Evolutionary conservation across 2,329 filamentous ascomycete genomes (phyloP), one percentile per base, ranked within the genome.

Genomic region (Colletotrichum abscissum): DNA sequence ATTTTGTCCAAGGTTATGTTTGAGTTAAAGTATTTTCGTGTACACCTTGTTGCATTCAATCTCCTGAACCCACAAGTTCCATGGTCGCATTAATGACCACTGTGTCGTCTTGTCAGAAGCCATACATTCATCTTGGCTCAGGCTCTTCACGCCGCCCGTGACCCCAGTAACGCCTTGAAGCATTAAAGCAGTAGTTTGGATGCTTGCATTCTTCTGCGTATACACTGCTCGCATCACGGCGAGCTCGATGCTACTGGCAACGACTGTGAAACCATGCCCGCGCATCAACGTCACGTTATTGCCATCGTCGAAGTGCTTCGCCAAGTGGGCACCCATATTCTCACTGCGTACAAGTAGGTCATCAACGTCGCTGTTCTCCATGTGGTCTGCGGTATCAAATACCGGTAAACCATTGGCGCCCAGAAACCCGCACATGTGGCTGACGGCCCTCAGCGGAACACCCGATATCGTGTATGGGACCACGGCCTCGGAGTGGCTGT

Each of bases 391-490:
- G 26, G 80, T 80, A 56, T 85, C 81, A 62, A 75, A 84, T 14
- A 80, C 76, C 16, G 79, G 81, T 3, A 76, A 78, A 46, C 78
- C 79, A 52, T 77, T 72, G 19, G 77, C 65, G 1, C 83, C 82
- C 2, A 87, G 75, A 64, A 87, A 87, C 0, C 83, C 84, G 5
- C 81, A 83, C 79, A 86, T 84, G 73, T 87, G 85, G 72, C 80
- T 82, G 55, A 78, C 79, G 3, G 87, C 82, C 7, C 79, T 79
- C 72, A 89, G 77, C 1, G 81, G 80, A 9, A 84, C 81, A 22
- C 79, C 79, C n/a, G 76, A 80, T 72, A 86, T 81, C 16, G 80
- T 81, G 76, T 82, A 87, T 0, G 85, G 83, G 4, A 87, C 67
- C 14, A 87, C 83, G 5, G 81, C 80, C 28, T 83, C 79, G 0